Evolutionary conservation across 352 stramenopile species (phyloP).

Genomic region (Phytophthora sp.): DNA sequence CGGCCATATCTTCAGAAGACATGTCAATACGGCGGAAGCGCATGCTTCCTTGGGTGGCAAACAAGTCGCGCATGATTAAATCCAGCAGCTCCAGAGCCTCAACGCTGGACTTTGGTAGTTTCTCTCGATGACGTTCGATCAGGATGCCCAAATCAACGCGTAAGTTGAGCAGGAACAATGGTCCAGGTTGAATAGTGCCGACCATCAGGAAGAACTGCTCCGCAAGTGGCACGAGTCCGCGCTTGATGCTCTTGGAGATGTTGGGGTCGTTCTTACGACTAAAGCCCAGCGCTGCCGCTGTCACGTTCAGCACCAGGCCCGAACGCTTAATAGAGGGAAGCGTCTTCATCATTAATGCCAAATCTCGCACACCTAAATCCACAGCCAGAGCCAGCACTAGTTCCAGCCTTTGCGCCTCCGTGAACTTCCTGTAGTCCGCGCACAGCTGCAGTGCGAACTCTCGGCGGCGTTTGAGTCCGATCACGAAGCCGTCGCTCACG

Average conservation of each 20-base stretch:
- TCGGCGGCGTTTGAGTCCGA: constrained; percentile 76
- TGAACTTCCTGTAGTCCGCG: constrained; percentile 80
- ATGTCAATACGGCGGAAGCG: constrained; percentile 83
- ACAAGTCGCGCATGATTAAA: constrained; percentile 84
- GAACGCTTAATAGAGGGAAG: constrained; percentile 78
- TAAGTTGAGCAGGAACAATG: constrained; percentile 77
- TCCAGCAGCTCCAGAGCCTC: constrained; percentile 81
- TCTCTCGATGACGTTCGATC: constrained; percentile 55
- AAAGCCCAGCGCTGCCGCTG: constrained; percentile 78
- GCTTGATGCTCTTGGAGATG: constrained; percentile 87
- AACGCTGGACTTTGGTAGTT: constrained; percentile 54
- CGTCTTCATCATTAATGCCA: constrained; percentile 84
- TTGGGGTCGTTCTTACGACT: constrained; percentile 83
- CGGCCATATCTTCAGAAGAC: constrained; percentile 65
- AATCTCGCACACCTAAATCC: constrained; percentile 78
- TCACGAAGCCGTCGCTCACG: constrained; percentile 83
- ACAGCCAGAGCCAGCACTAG: constrained; percentile 82
- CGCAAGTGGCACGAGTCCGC: constrained; percentile 76
- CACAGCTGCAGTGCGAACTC: constrained; percentile 82
- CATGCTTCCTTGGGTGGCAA: constrained; percentile 83
- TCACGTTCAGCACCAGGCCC: constrained; percentile 83
- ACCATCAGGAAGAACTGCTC: constrained; percentile 85
- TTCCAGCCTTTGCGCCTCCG: constrained; percentile 75
- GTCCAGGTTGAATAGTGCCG: constrained; percentile 69
- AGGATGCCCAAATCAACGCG: constrained; percentile 66